Conservation (phyloP, 73 alveolate genomes). For the Paramecium caudatum region DNA sequence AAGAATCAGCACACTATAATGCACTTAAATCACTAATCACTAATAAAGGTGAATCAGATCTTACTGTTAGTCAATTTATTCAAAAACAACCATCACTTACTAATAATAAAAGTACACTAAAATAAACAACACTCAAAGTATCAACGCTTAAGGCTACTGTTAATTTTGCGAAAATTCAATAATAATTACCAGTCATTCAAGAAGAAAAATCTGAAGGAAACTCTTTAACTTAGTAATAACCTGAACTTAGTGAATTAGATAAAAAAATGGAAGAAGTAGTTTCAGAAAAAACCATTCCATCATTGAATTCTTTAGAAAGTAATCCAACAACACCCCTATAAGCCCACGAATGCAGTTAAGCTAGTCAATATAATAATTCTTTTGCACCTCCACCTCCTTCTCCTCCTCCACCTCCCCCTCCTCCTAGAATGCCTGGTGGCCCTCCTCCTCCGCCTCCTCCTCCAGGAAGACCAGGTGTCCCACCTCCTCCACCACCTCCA, state of each 20-base stretch:
- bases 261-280: slow-evolving; percentile 26
- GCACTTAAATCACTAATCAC: neutral
- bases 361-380: neutral
- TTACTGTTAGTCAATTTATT: no score
- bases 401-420: neutral
- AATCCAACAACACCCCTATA: neutral
- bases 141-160: neutral
- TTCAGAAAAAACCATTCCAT: neutral
- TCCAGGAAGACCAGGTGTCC: slow-evolving; percentile 20
- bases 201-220: neutral
- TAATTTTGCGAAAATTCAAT: neutral
- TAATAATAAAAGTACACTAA: neutral
- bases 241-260: neutral
- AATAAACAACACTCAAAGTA: neutral
- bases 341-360: slow-evolving; percentile 24
- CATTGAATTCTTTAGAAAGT: neutral
- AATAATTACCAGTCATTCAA: neutral
- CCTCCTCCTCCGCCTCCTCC: slow-evolving; percentile 36
- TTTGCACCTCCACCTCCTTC: slow-evolving; percentile 5
- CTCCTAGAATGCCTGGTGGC: neutral
- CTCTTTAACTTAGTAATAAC: no score
- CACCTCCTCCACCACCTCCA: slow-evolving; percentile 40
- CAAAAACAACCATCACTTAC: neutral
- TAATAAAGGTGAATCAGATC: no score
- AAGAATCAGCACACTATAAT: neutral